These are phyloP conservation scores for Isoetes engelmannii DNA, from an alignment of 83 land plant species.

Conservation along the genomic window DNA sequence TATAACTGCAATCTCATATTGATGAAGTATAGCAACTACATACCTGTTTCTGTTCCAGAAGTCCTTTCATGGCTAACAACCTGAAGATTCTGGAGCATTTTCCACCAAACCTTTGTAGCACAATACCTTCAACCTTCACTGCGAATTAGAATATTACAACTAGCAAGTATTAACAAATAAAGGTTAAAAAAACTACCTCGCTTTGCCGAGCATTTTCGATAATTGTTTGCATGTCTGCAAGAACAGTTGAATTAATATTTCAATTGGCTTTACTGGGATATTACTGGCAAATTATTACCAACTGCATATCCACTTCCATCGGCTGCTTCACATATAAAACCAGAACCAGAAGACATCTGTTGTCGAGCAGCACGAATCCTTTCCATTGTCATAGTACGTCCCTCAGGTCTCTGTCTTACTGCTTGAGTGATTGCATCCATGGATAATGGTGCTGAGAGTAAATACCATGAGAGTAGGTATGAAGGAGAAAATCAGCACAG, in stretches of 20 bases:
- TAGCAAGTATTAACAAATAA: neutral
- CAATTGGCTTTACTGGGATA: slow-evolving; percentile 10
- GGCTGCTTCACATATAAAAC: slow-evolving; percentile 24
- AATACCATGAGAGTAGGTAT: too few relatives aligned
- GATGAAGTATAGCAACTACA: neutral
- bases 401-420: slow-evolving; percentile 50
- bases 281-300: slow-evolving; percentile 29
- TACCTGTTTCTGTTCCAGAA: slow-evolving; percentile 49
- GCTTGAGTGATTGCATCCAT: slow-evolving; percentile 55
- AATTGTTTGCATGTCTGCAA: slow-evolving; percentile 52
- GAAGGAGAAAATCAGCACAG: too few relatives aligned
- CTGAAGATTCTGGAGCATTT: slow-evolving; percentile 80
- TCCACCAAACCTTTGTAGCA: slow-evolving; percentile 64
- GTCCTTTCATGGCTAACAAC: slow-evolving; percentile 46
- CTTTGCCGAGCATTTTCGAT: slow-evolving; percentile 54
- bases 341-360: slow-evolving; percentile 45
- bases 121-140: slow-evolving; percentile 73
- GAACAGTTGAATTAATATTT: too few relatives aligned
- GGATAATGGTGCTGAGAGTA: slow-evolving; percentile 54
- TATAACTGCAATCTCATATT: neutral
- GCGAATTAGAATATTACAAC: neutral
- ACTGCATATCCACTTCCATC: slow-evolving; percentile 33
- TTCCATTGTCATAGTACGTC: slow-evolving; percentile 58
- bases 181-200: slow-evolving; percentile 42
- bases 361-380: slow-evolving; percentile 50